A percentile compares a stretch with the other conserved stretches of the same genome.
Evolutionary conservation across 768 basidiomycete genomes (phyloP).

Genomic region (Boletus pseudo-olivaceus): DNA sequence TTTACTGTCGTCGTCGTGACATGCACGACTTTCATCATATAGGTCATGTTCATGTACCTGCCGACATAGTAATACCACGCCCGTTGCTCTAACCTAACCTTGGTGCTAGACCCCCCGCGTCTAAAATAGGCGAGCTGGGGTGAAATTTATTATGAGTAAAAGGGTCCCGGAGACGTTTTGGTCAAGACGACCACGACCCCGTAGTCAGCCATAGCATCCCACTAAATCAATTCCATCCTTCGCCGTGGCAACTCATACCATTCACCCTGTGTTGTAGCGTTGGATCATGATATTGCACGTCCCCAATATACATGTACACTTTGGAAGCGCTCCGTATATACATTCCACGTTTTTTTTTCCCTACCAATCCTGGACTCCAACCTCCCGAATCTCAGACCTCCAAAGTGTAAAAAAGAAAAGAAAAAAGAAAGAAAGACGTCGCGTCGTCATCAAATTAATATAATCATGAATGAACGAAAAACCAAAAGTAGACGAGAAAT

Average conservation of each 20-base stretch:
- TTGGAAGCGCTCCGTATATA: background rate
- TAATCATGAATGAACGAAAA: background rate
- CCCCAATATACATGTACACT: too few species aligned
- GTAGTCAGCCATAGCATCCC: too few species aligned
- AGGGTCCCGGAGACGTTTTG: too few species aligned
- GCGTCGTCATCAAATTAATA: slow-evolving; percentile 4
- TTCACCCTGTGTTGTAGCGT: too few species aligned
- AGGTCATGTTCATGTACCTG: slow-evolving; percentile 6
- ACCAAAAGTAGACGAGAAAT: background rate
- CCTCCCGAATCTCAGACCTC: background rate
- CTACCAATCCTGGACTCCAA: background rate
- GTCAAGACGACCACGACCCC: too few species aligned
- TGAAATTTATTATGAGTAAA: too few species aligned
- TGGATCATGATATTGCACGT: too few species aligned
- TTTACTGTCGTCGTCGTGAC: slow-evolving; percentile 8
- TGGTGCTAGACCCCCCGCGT: too few species aligned
- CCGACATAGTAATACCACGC: slow-evolving; percentile 7
- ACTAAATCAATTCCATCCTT: too few species aligned
- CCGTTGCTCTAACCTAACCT: background rate
- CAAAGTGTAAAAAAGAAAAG: too few species aligned
- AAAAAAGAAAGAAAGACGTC: background rate
- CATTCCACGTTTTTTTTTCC: background rate
- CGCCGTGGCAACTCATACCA: too few species aligned
- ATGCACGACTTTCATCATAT: slow-evolving; percentile 3
- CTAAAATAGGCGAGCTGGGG: background rate